Evolutionary conservation across 768 basidiomycete genomes (phyloP).

Genomic region (Amanita rimosa): DNA sequence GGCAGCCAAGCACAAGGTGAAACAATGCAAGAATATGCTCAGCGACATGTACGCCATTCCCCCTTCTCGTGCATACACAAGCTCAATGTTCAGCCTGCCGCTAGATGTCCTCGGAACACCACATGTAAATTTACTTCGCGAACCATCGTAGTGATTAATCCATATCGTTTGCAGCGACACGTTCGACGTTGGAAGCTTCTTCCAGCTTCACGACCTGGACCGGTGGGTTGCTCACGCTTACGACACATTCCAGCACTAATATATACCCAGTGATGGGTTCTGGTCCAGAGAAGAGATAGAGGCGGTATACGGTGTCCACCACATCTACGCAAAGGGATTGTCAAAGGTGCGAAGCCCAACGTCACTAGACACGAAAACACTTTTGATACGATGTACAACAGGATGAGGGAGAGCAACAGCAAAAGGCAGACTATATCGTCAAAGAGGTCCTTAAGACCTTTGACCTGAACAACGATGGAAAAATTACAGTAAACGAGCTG

Average conservation of each 20-base stretch:
- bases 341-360: conserved; percentile 37
- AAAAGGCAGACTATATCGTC: conserved; percentile 74
- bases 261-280: conserved; percentile 48
- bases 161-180: conserved; percentile 43
- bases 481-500: conserved; percentile 60
- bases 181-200: conserved; percentile 83
- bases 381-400: conserved; percentile 13
- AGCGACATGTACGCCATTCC: conserved; percentile 68
- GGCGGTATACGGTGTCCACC: conserved; percentile 94
- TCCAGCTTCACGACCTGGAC: conserved; percentile 91
- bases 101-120: conserved; percentile 86
- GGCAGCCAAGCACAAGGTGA: conserved; percentile 40
- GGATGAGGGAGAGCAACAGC: conserved; percentile 70
- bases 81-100: conserved; percentile 4
- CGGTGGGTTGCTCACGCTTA: conserved; percentile 28
- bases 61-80: not conserved
- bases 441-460: conserved; percentile 54
- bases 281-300: conserved; percentile 88
- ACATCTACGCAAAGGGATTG: conserved; percentile 76
- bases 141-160: not conserved
- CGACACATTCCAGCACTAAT: conserved; percentile 1
- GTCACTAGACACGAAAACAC: too few species aligned
- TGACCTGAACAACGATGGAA: conserved; percentile 69
- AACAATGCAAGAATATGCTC: conserved; percentile 74
- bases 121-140: conserved; percentile 42